Evolutionary conservation across 305 asterid species (phyloP).

Genomic region (Caryopteris hybrid): DNA sequence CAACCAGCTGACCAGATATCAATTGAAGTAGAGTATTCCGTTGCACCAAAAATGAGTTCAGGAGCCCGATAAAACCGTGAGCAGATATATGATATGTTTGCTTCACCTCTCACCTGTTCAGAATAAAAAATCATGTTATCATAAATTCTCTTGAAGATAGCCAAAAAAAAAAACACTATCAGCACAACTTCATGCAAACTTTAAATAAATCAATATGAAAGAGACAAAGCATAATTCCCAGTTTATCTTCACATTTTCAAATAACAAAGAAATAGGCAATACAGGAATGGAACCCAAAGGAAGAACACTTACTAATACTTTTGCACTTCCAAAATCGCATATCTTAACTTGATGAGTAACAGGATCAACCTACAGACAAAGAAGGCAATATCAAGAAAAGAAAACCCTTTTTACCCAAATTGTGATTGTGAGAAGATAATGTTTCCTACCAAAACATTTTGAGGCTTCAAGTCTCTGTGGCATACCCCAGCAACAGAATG

Average conservation of each 20-base stretch:
- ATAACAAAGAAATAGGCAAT: not conserved
- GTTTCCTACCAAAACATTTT: slow-evolving; percentile 72
- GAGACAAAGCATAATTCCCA: not conserved
- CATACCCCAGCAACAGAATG: slow-evolving; percentile 89
- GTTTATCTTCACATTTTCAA: not conserved
- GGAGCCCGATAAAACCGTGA: slow-evolving; percentile 97
- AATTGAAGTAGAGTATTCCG: slow-evolving; percentile 84
- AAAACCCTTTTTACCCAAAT: not conserved
- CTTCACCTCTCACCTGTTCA: slow-evolving; percentile 79
- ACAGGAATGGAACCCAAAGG: not conserved
- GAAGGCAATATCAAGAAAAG: slow-evolving; percentile 10
- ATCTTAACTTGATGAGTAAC: slow-evolving; percentile 79
- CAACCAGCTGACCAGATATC: slow-evolving; percentile 99
- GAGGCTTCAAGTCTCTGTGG: slow-evolving; percentile 95
- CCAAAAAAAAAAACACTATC: not conserved
- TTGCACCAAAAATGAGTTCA: slow-evolving; percentile 94
- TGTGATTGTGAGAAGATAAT: not conserved
- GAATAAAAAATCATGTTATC: not conserved
- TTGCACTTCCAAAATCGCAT: slow-evolving; percentile 97
- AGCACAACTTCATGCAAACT: not conserved
- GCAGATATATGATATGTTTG: slow-evolving; percentile 90
- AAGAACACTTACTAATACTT: slow-evolving; percentile 65
- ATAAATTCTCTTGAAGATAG: not conserved
- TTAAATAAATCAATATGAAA: not conserved
- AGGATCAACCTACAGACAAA: slow-evolving; percentile 61